Conservation (phyloP, 1,284 basidiomycete species). For the Chalciporus sp. region DNA sequence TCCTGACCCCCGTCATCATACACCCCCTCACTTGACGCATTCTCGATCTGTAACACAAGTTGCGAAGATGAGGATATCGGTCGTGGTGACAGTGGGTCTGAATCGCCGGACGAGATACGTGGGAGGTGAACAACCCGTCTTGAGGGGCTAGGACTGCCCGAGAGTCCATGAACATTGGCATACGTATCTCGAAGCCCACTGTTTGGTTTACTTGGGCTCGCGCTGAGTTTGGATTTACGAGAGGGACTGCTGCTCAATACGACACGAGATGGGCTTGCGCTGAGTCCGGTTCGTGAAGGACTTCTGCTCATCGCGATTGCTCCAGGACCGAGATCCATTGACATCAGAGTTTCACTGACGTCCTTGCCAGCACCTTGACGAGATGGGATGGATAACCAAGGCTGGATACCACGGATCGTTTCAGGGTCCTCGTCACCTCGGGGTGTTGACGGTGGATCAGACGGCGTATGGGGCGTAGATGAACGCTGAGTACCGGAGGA, state of each 20-base stretch:
- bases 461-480: constrained; percentile 14
- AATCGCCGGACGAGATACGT: constrained; percentile 22
- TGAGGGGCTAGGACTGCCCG: constrained; percentile 30
- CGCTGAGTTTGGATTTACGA: constrained; percentile 26
- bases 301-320: constrained; percentile 23
- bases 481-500: constrained; percentile 7
- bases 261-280: constrained; percentile 32
- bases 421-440: constrained; percentile 14
- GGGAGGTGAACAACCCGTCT: constrained; percentile 25
- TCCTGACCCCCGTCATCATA: constrained; percentile 7
- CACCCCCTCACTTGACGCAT: background rate
- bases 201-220: constrained; percentile 24
- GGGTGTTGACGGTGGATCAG: constrained; percentile 26
- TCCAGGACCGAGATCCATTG: constrained; percentile 35
- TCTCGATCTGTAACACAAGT: background rate
- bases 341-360: constrained; percentile 41
- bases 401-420: constrained; percentile 24
- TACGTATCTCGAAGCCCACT: constrained; percentile 22
- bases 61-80: constrained; percentile 10
- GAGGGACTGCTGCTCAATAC: constrained; percentile 24
- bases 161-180: constrained; percentile 6
- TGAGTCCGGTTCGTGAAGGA: constrained; percentile 28
- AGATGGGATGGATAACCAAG: constrained; percentile 36
- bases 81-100: constrained; percentile 4
- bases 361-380: constrained; percentile 20